Conservation (phyloP, 805 yeast species). For the Hanseniaspora guilliermondii region DNA sequence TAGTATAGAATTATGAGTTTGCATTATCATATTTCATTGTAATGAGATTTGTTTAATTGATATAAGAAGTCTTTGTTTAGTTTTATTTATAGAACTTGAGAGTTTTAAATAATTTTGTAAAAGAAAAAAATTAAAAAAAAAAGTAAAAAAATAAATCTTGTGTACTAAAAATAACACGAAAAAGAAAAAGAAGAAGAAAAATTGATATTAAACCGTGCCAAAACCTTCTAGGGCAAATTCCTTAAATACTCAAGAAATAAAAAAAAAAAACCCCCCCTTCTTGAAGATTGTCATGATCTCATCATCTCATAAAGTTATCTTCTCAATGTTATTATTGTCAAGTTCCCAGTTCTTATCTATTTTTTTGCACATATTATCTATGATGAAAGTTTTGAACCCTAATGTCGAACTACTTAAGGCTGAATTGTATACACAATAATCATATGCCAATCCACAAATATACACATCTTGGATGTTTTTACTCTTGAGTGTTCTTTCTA, state of each 20-base stretch:
- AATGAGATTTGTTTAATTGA: no score
- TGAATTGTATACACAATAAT: conserved; percentile 70
- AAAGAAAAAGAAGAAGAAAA: no score
- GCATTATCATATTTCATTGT: no score
- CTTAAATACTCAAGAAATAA: not conserved
- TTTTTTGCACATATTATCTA: conserved; percentile 44
- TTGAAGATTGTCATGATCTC: not conserved
- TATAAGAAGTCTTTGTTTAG: no score
- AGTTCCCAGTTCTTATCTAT: conserved; percentile 36
- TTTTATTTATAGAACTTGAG: no score
- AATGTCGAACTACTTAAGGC: conserved; percentile 51
- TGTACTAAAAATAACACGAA: no score
- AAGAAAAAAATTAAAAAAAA: no score
- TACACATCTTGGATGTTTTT: conserved; percentile 46
- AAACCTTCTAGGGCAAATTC: no score
- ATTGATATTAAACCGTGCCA: no score
- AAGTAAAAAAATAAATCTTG: no score
- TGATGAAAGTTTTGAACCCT: conserved; percentile 55
- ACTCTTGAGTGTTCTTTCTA: conserved; percentile 36
- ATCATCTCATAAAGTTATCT: not conserved
- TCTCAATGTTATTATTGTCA: not conserved
- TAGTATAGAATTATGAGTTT: no score
- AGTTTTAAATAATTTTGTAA: no score
- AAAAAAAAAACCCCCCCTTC: not conserved
- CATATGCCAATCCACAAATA: conserved; percentile 75